Percentiles rank a stretch among this genome's conserved stretches.
Evolutionary conservation across 2,329 filamentous ascomycete genomes (phyloP).

Genomic region (Balansia obtecta): DNA sequence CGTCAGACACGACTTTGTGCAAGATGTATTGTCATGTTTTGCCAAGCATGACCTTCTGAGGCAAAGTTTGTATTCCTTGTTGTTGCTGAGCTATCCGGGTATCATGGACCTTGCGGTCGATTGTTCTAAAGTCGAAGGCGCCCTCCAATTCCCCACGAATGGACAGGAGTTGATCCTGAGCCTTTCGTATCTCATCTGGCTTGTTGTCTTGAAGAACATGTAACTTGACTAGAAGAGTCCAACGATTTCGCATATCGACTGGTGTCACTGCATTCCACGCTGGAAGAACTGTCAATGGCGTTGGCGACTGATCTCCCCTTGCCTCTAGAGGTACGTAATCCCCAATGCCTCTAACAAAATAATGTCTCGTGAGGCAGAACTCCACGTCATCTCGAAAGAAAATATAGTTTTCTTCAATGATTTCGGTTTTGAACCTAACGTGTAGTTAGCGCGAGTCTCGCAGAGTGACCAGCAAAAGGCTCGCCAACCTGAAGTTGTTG

Average conservation of each 20-base stretch:
- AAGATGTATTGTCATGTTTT: conserved; percentile 13
- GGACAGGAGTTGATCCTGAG: conserved; percentile 35
- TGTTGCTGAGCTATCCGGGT: conserved; percentile 31
- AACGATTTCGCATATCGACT: conserved; percentile 36
- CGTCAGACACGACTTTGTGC: not conserved
- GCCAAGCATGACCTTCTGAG: conserved; percentile 24
- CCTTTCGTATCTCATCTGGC: conserved; percentile 44
- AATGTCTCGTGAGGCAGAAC: conserved; percentile 37
- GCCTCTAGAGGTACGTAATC: conserved; percentile 21
- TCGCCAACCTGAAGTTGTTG: conserved; percentile 36
- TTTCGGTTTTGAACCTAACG: conserved; percentile 39
- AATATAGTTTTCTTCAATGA: conserved; percentile 38
- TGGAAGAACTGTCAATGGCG: conserved; percentile 24
- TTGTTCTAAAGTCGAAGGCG: conserved; percentile 37
- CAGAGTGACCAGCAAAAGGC: conserved; percentile 5
- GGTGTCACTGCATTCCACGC: conserved; percentile 33
- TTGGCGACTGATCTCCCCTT: conserved; percentile 6
- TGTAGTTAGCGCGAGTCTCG: conserved; percentile 2
- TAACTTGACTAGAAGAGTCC: conserved; percentile 42
- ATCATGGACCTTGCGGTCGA: conserved; percentile 42
- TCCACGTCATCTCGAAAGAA: conserved; percentile 44
- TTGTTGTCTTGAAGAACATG: conserved; percentile 44
- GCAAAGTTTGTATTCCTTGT: conserved; percentile 25
- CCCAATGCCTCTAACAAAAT: conserved; percentile 25
- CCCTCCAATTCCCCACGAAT: conserved; percentile 35